These are phyloP conservation scores for Cladosporium velox DNA, from an alignment of 2,329 filamentous ascomycete genomes.

Conservation along the genomic window DNA sequence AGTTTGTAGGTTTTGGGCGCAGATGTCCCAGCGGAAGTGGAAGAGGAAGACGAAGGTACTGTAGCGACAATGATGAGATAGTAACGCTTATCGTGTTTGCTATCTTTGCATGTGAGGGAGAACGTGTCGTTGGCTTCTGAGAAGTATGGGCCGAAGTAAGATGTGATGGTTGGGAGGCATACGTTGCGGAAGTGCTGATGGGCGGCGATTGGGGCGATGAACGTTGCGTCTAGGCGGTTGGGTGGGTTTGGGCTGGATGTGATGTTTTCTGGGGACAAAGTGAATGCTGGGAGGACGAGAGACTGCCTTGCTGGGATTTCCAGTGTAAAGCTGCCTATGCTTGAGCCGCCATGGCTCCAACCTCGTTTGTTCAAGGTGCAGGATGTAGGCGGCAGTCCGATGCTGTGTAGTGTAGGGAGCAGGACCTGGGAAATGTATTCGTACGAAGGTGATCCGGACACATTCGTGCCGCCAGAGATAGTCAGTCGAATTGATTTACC, in stretches of 20 bases:
- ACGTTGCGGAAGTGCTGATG: conserved; percentile 33
- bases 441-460: conserved; percentile 55
- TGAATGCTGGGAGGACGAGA: conserved; percentile 40
- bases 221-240: conserved; percentile 38
- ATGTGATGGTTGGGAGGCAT: conserved; percentile 19
- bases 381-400: conserved; percentile 53
- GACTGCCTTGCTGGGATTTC: conserved; percentile 46
- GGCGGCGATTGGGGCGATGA: conserved; percentile 40
- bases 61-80: conserved; percentile 60
- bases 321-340: conserved; percentile 54
- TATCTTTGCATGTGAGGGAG: conserved; percentile 28
- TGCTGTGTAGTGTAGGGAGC: conserved; percentile 52
- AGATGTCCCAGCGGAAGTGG: conserved; percentile 23
- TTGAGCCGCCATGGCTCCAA: conserved; percentile 53
- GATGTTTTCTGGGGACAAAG: conserved; percentile 35
- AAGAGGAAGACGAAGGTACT: conserved; percentile 27
- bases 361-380: conserved; percentile 51
- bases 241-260: conserved; percentile 23
- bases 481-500: conserved; percentile 38
- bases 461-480: conserved; percentile 61
- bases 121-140: conserved; percentile 13
- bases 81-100: conserved; percentile 36
- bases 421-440: conserved; percentile 61
- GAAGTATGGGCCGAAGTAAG: conserved; percentile 23
- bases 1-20: conserved; percentile 43